Evolutionary conservation across 176 grass and related monocot genomes (phyloP).

Genomic region (Guadua angustifolia): DNA sequence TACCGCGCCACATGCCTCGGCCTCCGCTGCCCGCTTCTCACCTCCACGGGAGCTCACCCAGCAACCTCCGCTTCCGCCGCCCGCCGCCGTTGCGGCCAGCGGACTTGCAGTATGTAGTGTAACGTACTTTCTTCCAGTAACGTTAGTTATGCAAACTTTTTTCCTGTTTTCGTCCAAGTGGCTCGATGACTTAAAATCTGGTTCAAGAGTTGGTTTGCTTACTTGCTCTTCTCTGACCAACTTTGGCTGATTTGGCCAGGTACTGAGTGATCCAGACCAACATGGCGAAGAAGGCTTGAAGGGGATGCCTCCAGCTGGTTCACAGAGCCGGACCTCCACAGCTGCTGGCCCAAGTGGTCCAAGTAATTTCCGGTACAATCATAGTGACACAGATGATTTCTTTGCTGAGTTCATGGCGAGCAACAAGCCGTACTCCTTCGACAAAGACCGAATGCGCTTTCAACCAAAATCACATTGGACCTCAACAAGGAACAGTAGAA

Average conservation of each 20-base stretch:
- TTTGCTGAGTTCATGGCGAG: constrained; percentile 60
- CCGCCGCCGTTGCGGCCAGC: not conserved
- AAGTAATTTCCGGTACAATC: constrained; percentile 58
- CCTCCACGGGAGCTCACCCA: constrained; percentile 55
- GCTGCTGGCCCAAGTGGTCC: constrained; percentile 49
- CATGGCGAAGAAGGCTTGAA: constrained; percentile 81
- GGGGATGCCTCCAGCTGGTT: constrained; percentile 71
- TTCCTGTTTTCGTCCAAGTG: not conserved
- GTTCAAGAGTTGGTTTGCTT: constrained; percentile 15
- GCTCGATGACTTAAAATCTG: not conserved
- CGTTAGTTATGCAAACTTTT: not conserved
- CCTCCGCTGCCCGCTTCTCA: constrained; percentile 28
- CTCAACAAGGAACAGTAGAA: constrained; percentile 44
- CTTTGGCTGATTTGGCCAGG: constrained; percentile 44
- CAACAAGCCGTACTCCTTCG: constrained; percentile 50
- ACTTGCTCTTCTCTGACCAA: constrained; percentile 22
- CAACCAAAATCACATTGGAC: constrained; percentile 38
- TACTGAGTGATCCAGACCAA: constrained; percentile 69
- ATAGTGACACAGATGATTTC: constrained; percentile 54
- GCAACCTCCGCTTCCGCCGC: constrained; percentile 14
- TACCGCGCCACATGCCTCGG: not conserved
- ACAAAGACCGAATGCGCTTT: constrained; percentile 36
- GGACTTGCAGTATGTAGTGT: not conserved
- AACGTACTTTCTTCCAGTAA: not conserved
- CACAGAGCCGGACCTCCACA: constrained; percentile 51